These are phyloP conservation scores for Bromus sterilis DNA, from an alignment of 176 grass and related monocot species.

Conservation along the genomic window DNA sequence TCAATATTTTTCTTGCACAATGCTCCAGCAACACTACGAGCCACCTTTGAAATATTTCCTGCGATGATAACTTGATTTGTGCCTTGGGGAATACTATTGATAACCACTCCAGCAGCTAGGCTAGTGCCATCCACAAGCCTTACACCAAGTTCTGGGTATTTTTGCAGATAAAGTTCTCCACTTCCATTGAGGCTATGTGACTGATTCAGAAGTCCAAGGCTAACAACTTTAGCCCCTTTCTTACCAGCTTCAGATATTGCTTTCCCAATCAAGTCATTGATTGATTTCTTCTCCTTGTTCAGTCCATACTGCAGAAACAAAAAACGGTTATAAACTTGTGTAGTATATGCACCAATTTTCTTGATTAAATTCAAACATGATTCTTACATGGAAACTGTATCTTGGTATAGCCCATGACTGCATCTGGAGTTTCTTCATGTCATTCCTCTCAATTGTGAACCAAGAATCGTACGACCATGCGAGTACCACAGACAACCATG, in stretches of 20 bases:
- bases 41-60: no score
- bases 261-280: constrained; percentile 53
- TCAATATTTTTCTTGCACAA: no score
- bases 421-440: constrained; percentile 36
- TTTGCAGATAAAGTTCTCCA: no score
- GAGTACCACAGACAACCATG: constrained; percentile 34
- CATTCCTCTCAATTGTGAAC: constrained; percentile 53
- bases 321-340: neutral
- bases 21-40: no score
- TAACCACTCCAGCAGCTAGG: no score
- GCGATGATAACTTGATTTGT: no score
- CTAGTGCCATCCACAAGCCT: no score
- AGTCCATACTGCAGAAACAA: constrained; percentile 36
- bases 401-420: constrained; percentile 63
- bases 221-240: constrained; percentile 47
- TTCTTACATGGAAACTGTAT: constrained; percentile 60
- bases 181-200: no score
- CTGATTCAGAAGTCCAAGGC: constrained; percentile 65
- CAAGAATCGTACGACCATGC: constrained; percentile 34
- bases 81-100: no score
- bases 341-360: neutral
- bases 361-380: neutral
- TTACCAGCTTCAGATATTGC: constrained; percentile 48
- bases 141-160: no score
- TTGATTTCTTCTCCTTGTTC: constrained; percentile 33